A percentile compares a stretch with the other conserved stretches of the same genome.
These are phyloP conservation scores for Pseudogymnoascus sp. DNA, from an alignment of 2,329 filamentous ascomycete genomes.

Conservation along the genomic window DNA sequence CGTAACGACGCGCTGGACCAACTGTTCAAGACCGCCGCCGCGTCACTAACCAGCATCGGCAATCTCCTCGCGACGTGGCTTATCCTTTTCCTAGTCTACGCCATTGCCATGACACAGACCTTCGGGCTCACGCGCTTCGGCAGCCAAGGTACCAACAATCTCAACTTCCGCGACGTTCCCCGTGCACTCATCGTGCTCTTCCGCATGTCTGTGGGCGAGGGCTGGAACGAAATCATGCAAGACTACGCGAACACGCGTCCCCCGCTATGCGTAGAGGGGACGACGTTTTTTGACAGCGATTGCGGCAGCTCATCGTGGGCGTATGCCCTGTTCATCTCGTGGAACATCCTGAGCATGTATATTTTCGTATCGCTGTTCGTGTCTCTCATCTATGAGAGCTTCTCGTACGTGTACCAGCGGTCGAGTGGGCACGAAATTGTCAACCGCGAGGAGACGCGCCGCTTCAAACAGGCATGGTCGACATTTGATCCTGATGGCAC, in stretches of 20 bases:
- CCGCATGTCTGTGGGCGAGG: constrained; percentile 85
- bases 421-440: constrained; percentile 88
- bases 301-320: constrained; percentile 90
- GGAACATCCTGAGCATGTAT: constrained; percentile 99
- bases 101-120: constrained; percentile 90
- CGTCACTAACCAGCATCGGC: constrained; percentile 80
- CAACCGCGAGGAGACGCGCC: constrained; percentile 85
- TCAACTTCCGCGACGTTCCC: constrained; percentile 90
- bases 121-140: constrained; percentile 93
- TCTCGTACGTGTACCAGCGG: constrained; percentile 97
- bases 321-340: constrained; percentile 79
- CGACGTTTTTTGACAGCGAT: constrained; percentile 76
- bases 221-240: constrained; percentile 96
- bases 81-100: constrained; percentile 90
- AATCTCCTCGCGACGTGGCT: constrained; percentile 96
- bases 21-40: constrained; percentile 95
- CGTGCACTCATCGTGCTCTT: constrained; percentile 92
- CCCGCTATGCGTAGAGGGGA: constrained; percentile 67
- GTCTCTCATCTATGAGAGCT: constrained; percentile 97
- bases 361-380: constrained; percentile 98
- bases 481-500: constrained; percentile 87
- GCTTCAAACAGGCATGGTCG: constrained; percentile 98
- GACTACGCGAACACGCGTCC: constrained; percentile 76
- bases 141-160: constrained; percentile 59
- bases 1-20: constrained; percentile 96